A percentile compares a stretch with the other conserved stretches of the same genome.
phyloP scores from a whole-genome alignment of 345 rosid species.

The Carallia brachiata region DNA sequence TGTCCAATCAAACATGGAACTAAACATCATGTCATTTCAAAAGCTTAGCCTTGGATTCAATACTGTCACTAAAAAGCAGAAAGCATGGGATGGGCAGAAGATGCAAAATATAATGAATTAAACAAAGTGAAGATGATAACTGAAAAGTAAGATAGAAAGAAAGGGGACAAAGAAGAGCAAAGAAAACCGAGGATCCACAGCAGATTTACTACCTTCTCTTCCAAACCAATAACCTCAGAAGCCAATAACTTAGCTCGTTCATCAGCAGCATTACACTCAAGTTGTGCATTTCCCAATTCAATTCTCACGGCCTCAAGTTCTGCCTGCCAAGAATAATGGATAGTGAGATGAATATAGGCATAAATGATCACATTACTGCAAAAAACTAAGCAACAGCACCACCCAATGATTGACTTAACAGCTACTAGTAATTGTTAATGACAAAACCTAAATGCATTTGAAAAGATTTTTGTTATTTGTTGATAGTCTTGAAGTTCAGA shows the following conservation, averaged over 20 bases:
- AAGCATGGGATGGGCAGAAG: too few species aligned
- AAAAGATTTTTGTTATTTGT: too few species aligned
- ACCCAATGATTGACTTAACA: not conserved
- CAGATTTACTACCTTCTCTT: constrained; percentile 78
- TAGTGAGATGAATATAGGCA: constrained; percentile 13
- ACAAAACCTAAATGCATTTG: too few species aligned
- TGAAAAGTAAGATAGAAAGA: too few species aligned
- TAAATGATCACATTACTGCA: constrained; percentile 2
- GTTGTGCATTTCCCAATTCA: constrained; percentile 70
- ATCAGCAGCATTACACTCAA: constrained; percentile 90
- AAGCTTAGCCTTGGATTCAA: too few species aligned
- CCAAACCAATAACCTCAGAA: constrained; percentile 94
- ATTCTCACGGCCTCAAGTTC: constrained; percentile 76
- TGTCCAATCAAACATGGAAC: too few species aligned
- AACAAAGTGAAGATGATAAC: too few species aligned
- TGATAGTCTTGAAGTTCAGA: too few species aligned
- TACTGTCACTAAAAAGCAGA: too few species aligned
- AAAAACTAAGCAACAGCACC: not conserved
- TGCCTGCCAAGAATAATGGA: constrained; percentile 45
- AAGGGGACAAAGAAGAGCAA: not conserved
- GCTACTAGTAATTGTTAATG: too few species aligned
- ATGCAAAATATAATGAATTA: too few species aligned
- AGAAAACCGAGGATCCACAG: not conserved
- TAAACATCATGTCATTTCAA: too few species aligned
- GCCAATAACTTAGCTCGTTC: constrained; percentile 90